Percentiles rank a stretch among this genome's conserved stretches.
phyloP scores from a whole-genome alignment of 2,329 filamentous ascomycete species.

The Exophiala calicioides region DNA sequence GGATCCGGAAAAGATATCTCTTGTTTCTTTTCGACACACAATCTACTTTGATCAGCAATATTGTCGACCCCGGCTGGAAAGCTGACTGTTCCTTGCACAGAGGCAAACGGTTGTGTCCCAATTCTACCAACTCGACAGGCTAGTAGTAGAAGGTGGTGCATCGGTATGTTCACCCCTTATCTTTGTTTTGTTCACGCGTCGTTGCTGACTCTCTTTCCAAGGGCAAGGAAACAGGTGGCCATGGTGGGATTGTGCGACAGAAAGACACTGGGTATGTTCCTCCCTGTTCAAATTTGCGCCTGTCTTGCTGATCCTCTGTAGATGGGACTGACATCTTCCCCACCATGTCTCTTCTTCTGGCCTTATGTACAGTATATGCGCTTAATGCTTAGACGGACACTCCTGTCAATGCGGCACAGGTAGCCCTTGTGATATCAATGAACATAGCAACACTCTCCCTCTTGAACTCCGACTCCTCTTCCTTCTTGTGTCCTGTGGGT shows the following conservation, averaged over 20 bases:
- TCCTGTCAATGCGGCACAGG: conserved; percentile 9
- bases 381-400: conserved; percentile 10
- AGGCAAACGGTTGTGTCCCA: conserved; percentile 93
- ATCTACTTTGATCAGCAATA: too few species aligned
- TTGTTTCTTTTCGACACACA: neutral
- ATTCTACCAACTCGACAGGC: conserved; percentile 86
- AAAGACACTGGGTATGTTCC: conserved; percentile 72
- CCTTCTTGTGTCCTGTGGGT: neutral
- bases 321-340: conserved; percentile 22
- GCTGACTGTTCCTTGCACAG: conserved; percentile 56
- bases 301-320: conserved; percentile 11
- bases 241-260: conserved; percentile 69
- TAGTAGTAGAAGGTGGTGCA: conserved; percentile 89
- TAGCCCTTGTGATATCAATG: conserved; percentile 21
- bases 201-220: conserved; percentile 35
- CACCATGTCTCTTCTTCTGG: neutral
- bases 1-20: too few species aligned
- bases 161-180: conserved; percentile 56
- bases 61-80: too few species aligned
- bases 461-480: neutral
- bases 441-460: conserved; percentile 11
- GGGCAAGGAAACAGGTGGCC: conserved; percentile 70
- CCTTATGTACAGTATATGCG: conserved; percentile 16
- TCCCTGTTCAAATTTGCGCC: neutral
- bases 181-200: conserved; percentile 8